Percentiles rank a stretch among this genome's conserved stretches.
These are phyloP conservation scores for Alternaria triticina DNA, from an alignment of 2,329 filamentous ascomycete genomes.

Conservation along the genomic window DNA sequence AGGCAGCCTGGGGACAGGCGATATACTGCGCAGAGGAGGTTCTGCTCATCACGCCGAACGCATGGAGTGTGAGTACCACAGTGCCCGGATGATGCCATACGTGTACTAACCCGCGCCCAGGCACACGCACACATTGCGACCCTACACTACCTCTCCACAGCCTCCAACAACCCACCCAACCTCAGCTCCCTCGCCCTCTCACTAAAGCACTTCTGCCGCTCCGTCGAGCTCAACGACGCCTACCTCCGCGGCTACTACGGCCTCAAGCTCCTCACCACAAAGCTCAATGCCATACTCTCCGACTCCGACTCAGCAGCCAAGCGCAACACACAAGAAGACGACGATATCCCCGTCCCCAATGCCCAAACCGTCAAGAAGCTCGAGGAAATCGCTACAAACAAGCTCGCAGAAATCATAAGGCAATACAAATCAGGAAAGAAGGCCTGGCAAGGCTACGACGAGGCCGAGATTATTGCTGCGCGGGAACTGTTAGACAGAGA, in stretches of 20 bases:
- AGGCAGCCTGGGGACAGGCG: constrained; percentile 81
- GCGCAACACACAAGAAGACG: constrained; percentile 38
- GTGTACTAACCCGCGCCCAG: constrained; percentile 52
- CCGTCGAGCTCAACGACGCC: constrained; percentile 90
- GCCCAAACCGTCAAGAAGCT: constrained; percentile 68
- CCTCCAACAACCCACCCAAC: constrained; percentile 32
- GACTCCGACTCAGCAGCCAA: constrained; percentile 30
- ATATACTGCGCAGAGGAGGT: constrained; percentile 92
- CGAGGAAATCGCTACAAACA: constrained; percentile 74
- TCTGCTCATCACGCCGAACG: constrained; percentile 82
- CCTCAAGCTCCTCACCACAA: constrained; percentile 72
- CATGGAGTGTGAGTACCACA: constrained; percentile 79
- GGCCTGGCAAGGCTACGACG: constrained; percentile 75
- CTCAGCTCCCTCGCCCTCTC: constrained; percentile 67
- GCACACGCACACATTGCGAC: constrained; percentile 89
- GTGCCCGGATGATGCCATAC: background rate
- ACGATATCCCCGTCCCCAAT: constrained; percentile 60
- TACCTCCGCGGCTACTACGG: constrained; percentile 94
- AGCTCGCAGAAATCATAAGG: constrained; percentile 78
- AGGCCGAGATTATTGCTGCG: constrained; percentile 74
- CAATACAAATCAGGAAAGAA: constrained; percentile 64
- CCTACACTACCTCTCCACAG: constrained; percentile 73
- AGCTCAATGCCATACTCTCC: constrained; percentile 42
- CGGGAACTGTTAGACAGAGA: constrained; percentile 69
- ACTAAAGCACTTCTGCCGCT: constrained; percentile 84